Conservation (phyloP, 2,329 filamentous ascomycete species). For the Fusarium pseudonygamai region DNA sequence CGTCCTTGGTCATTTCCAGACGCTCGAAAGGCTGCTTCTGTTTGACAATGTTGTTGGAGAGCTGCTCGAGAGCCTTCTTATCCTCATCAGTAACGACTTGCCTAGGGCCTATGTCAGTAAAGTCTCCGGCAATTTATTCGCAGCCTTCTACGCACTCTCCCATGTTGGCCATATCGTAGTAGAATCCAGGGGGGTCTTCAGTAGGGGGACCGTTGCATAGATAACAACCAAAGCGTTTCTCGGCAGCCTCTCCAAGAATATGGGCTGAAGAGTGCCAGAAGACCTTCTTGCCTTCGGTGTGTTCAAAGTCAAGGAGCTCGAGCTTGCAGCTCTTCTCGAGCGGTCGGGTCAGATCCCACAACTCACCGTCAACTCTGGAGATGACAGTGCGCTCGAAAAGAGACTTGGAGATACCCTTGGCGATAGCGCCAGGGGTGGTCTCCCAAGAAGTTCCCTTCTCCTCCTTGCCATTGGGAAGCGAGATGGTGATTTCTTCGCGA, state of each 20-base stretch:
- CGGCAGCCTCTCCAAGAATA: conserved; percentile 92
- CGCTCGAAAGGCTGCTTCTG: conserved; percentile 97
- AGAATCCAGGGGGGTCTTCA: conserved; percentile 80
- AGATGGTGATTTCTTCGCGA: conserved; percentile 77
- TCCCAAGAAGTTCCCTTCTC: conserved; percentile 86
- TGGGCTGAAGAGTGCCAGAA: conserved; percentile 99
- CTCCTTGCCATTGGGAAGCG: conserved; percentile 75
- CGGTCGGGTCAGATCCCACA: conserved; percentile 94
- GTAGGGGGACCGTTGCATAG: conserved; percentile 95
- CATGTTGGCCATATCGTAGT: conserved; percentile 89
- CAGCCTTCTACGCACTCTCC: conserved; percentile 44
- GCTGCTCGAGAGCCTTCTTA: conserved; percentile 84
- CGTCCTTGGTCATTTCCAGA: conserved; percentile 86
- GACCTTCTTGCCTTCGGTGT: conserved; percentile 76
- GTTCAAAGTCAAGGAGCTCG: conserved; percentile 83
- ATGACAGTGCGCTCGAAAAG: conserved; percentile 88
- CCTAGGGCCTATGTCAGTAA: conserved; percentile 60
- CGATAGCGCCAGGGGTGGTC: conserved; percentile 84
- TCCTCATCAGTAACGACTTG: conserved; percentile 79
- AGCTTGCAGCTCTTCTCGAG: conserved; percentile 88
- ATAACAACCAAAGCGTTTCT: conserved; percentile 89
- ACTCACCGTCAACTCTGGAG: conserved; percentile 80
- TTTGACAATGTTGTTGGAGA: conserved; percentile 87
- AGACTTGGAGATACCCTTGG: conserved; percentile 83
- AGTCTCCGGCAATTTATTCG: neutral